Conservation (phyloP, 371 early-diverging fungal genomes). For the Entomophthora muscae region DNA sequence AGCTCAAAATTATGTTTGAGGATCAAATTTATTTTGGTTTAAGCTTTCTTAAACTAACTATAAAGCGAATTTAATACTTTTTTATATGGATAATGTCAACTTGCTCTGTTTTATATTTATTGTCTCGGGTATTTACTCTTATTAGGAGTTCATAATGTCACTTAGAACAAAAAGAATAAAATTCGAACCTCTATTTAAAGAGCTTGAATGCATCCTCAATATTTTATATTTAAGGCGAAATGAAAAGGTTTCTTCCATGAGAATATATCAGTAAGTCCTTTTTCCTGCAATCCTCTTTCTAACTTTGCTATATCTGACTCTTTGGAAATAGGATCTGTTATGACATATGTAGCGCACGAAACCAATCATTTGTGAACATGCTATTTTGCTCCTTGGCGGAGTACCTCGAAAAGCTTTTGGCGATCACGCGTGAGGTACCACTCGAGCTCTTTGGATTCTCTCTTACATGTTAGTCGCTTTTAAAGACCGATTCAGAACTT, state of each 20-base stretch:
- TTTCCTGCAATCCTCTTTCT: background rate
- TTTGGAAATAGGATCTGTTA: background rate
- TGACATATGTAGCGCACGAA: background rate
- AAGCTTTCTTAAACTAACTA: too few relatives aligned
- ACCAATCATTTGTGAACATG: background rate
- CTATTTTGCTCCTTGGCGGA: background rate
- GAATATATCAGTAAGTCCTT: conserved; percentile 1
- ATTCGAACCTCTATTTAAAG: conserved; percentile 3
- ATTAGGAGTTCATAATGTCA: too few relatives aligned
- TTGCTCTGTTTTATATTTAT: too few relatives aligned
- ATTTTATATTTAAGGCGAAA: background rate
- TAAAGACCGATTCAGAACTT: background rate
- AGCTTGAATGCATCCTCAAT: background rate
- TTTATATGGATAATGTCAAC: too few relatives aligned
- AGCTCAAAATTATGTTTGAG: too few relatives aligned
- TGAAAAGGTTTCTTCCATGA: background rate
- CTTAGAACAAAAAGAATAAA: background rate
- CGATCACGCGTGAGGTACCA: background rate
- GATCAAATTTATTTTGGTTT: too few relatives aligned
- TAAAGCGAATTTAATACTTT: too few relatives aligned
- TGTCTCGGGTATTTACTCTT: too few relatives aligned
- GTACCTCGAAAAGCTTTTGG: background rate
- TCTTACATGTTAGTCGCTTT: background rate
- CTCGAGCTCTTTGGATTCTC: background rate
- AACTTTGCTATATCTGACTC: background rate